A percentile compares a stretch with the other conserved stretches of the same genome.
These are phyloP conservation scores for Myxozyma kluyveri DNA, from an alignment of 805 yeast species.

Conservation along the genomic window DNA sequence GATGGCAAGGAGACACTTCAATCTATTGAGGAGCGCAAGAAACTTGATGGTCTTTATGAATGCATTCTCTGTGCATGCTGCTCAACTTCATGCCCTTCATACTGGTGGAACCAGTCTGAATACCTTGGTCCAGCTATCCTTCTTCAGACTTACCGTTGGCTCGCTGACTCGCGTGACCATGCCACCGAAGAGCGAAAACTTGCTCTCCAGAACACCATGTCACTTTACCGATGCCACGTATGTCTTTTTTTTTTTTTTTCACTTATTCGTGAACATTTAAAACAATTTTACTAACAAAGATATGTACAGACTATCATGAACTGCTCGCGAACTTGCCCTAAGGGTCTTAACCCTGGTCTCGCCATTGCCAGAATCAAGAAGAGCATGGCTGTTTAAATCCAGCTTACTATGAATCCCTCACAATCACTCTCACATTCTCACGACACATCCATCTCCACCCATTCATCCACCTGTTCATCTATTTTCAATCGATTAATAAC, in stretches of 20 bases:
- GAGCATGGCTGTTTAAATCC: slow-evolving; percentile 71
- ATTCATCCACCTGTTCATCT: too few relatives aligned
- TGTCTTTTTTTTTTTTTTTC: not conserved
- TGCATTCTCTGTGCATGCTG: slow-evolving; percentile 98
- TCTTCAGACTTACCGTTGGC: slow-evolving; percentile 99
- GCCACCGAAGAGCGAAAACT: slow-evolving; percentile 77
- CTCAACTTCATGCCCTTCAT: slow-evolving; percentile 97
- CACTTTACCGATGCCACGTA: slow-evolving; percentile 78
- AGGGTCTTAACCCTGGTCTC: slow-evolving; percentile 95
- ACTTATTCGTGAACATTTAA: not conserved
- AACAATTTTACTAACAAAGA: not conserved
- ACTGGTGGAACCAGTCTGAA: slow-evolving; percentile 99
- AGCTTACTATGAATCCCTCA: too few relatives aligned
- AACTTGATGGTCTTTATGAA: slow-evolving; percentile 94
- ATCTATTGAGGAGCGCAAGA: slow-evolving; percentile 87
- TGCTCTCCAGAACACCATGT: slow-evolving; percentile 94
- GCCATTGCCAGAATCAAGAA: slow-evolving; percentile 98
- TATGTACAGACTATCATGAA: slow-evolving; percentile 74
- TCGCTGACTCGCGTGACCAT: slow-evolving; percentile 94
- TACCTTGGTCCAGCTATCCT: slow-evolving; percentile 98
- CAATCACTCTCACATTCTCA: too few relatives aligned
- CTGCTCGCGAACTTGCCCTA: slow-evolving; percentile 97
- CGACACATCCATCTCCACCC: too few relatives aligned
- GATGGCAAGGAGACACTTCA: slow-evolving; percentile 94
- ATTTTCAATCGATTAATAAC: too few relatives aligned